These are phyloP conservation scores for Prinsepia uniflora DNA, from an alignment of 306 rosid species.

Conservation along the genomic window DNA sequence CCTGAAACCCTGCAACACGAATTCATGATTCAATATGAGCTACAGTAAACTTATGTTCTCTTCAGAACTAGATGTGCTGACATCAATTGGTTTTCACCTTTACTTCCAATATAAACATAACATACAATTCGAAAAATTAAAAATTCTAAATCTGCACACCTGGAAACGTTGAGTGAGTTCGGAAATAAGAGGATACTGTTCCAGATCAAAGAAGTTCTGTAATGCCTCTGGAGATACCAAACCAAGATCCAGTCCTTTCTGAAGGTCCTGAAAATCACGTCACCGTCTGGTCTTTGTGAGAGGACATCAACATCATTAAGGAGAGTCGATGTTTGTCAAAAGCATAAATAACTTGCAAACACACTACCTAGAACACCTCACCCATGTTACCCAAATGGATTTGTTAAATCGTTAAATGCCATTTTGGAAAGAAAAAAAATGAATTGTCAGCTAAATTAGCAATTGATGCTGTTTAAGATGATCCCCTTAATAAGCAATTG, in stretches of 20 bases:
- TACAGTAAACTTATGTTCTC: conserved; percentile 11
- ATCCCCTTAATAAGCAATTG: too few species aligned
- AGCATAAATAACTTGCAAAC: conserved; percentile 1
- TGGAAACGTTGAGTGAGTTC: conserved; percentile 89
- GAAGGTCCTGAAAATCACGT: conserved; percentile 71
- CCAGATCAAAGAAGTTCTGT: conserved; percentile 88
- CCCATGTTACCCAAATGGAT: conserved; percentile 1
- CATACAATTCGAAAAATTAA: conserved; percentile 18
- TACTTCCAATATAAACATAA: conserved; percentile 6
- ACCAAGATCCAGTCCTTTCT: conserved; percentile 95
- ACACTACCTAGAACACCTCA: neutral
- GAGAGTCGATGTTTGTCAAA: neutral
- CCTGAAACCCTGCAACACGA: conserved; percentile 78
- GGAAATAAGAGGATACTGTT: conserved; percentile 80
- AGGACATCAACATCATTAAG: conserved; percentile 8
- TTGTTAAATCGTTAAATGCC: neutral
- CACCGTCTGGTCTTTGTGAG: conserved; percentile 19
- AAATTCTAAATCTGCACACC: conserved; percentile 44
- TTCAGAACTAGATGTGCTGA: neutral
- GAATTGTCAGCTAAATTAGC: neutral
- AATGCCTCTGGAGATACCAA: conserved; percentile 89
- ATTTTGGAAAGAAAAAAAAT: neutral
- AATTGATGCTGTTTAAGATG: neutral
- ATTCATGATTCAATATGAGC: conserved; percentile 14
- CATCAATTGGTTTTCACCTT: neutral